Base-by-base conservation (phyloP, 2,329 filamentous ascomycete species). In the Cryphonectria japonica region DNA sequence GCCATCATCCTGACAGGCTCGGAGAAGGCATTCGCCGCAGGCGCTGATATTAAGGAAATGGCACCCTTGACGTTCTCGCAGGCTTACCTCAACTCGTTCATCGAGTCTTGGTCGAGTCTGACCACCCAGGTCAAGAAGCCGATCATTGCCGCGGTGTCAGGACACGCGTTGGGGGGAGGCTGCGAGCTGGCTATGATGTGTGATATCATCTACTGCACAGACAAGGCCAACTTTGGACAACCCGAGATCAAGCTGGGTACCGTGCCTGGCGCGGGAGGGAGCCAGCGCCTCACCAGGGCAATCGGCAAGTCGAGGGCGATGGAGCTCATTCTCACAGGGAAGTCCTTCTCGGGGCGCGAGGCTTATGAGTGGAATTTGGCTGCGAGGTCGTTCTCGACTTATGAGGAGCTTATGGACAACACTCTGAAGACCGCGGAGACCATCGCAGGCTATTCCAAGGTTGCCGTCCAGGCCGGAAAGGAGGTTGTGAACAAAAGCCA, bases 401-500 rank as follows among this genome's bases (percentile, higher is more conserved):
- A 95, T 75, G 93, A 97, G 75, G 91, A 92, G 78, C 86, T 97
- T 78, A 90, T 98, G 79, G 90, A 94, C 77, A 93, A 89, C 69
- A 91, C 94, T 2, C 80, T 97, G 72, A 89, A 91, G 79, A 95
- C 94, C 26, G 96, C 96, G 2, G 93, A 93, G 85, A 95, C 89
- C 67, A 98, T 99, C 83, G 95, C 96, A 0, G 84, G 92, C 0
- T 94, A 96, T 82, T 95, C 93, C 67, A 89, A 87, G 78, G 91
- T 99, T n/a, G 93, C 95, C 1, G 89, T 97, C 71, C 90, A 94
- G 83, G 96, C 93, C 14, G 92, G 89, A 70, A 99, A 99, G 87
- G 96, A 99, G 86, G 95, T 96, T n/a, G 95, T 99, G 69, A 97
- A 98, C 81, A 98, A 98, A 90, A 97, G 94, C 81, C 95, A 98